phyloP scores from a whole-genome alignment of 140 eudicot species.

The Anethum foeniculum region DNA sequence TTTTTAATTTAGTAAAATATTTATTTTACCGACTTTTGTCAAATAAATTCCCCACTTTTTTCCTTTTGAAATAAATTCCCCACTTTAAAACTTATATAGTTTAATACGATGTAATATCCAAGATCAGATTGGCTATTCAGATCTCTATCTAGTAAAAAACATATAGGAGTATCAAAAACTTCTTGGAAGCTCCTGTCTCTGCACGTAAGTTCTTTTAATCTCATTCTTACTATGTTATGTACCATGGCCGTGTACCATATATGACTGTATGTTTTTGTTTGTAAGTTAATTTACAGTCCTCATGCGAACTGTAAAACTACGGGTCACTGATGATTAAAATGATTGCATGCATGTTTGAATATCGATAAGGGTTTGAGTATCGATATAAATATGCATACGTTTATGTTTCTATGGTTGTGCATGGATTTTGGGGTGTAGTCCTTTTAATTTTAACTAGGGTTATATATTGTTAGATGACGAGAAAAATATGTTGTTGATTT shows the following conservation, averaged over 20 bases:
- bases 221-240: background rate
- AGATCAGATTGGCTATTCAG: background rate
- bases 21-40: background rate
- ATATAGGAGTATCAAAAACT: background rate
- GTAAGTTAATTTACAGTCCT: background rate
- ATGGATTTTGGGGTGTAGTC: background rate
- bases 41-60: background rate
- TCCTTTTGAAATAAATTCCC: background rate
- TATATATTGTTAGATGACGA: background rate
- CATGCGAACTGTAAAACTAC: background rate
- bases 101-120: background rate
- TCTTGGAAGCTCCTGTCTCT: background rate
- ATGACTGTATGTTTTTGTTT: background rate
- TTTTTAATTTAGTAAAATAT: too few species aligned
- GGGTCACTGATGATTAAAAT: background rate
- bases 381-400: background rate
- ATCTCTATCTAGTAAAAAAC: background rate
- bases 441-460: background rate
- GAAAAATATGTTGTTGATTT: background rate
- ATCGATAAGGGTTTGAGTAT: background rate
- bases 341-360: background rate
- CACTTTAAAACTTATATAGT: background rate
- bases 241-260: background rate
- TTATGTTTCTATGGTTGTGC: background rate
- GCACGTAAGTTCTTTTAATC: slow-evolving; percentile 4